A percentile compares a stretch with the other conserved stretches of the same genome.
These are phyloP conservation scores for Ceratocystis harringtonii DNA, from an alignment of 2,329 filamentous ascomycete species.

Conservation along the genomic window DNA sequence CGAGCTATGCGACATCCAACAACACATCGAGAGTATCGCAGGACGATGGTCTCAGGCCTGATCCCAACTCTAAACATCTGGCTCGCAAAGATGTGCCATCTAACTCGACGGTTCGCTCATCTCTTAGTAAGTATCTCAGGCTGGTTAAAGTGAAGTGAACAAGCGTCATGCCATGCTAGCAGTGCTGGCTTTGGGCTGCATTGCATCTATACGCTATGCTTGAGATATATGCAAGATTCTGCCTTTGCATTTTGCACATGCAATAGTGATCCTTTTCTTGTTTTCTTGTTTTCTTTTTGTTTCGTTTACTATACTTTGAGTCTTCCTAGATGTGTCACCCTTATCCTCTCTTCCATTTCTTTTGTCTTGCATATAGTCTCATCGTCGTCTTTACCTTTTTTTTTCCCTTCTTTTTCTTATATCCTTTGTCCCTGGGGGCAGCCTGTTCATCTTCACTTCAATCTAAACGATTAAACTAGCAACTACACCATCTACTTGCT, in stretches of 20 bases:
- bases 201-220: neutral
- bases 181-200: neutral
- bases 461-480: neutral
- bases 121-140: slow-evolving; percentile 28
- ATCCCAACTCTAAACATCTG: slow-evolving; percentile 31
- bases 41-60: slow-evolving; percentile 5
- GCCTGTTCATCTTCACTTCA: no score
- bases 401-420: no score
- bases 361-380: neutral
- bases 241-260: neutral
- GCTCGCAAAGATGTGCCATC: slow-evolving; percentile 49
- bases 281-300: neutral
- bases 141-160: neutral
- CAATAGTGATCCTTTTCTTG: neutral
- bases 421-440: neutral
- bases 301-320: neutral
- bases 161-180: neutral
- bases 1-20: slow-evolving; percentile 6
- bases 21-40: slow-evolving; percentile 9
- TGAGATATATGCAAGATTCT: neutral
- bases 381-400: neutral
- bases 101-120: slow-evolving; percentile 20
- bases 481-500: neutral
- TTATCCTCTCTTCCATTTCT: neutral
- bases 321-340: neutral